Evolutionary conservation across 805 yeast genomes (phyloP), one percentile per base, ranked within the genome.

Genomic region (Yarrowia phangngaensis): DNA sequence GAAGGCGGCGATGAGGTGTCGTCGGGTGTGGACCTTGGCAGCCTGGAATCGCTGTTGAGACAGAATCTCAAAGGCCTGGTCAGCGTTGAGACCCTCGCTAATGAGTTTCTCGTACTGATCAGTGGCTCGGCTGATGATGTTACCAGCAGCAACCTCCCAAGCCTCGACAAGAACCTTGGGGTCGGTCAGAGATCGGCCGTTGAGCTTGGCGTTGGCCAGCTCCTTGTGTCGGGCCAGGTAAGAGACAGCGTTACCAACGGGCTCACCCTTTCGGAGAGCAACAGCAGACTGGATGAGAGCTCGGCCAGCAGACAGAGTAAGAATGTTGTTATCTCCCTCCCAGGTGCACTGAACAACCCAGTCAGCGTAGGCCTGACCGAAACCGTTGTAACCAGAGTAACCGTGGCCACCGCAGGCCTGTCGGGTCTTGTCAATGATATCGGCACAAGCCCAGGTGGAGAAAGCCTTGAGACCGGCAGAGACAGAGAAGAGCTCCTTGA

Each of bases 331-430:
- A 66, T 89, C 97, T 66, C 97, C 97, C 70, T 89, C 97, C 97
- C 97, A 89, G 14, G 97, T 89, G 67, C 95, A 88, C 69, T 89
- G 96, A 30, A 89, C 96, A n/a, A 84, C 95, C 86, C 95, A 90
- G 65, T 89, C 97, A 54, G 76, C 75, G 70, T 79, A 86, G 9
- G 88, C 88, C 63, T 82, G 85, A 30, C 94, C 95, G 63, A 89
- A 84, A 2, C 89, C 95, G 55, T 86, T 79, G 67, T 89, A 89
- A n/a, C 88, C 79, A 17, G 95, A 86, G 68, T 89, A 89, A 30
- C 97, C 97, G 66, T 85, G 95, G 23, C 97, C 97, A 64, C 97
- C 96, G 67, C 95, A 88, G 2, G 95, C 74, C 68, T 89, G 97
- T 69, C 97, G 78, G 55, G 88, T 77, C 68, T 88, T 89, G 63